These are phyloP conservation scores for Picea mariana DNA, from an alignment of 83 land plant species.

Conservation along the genomic window DNA sequence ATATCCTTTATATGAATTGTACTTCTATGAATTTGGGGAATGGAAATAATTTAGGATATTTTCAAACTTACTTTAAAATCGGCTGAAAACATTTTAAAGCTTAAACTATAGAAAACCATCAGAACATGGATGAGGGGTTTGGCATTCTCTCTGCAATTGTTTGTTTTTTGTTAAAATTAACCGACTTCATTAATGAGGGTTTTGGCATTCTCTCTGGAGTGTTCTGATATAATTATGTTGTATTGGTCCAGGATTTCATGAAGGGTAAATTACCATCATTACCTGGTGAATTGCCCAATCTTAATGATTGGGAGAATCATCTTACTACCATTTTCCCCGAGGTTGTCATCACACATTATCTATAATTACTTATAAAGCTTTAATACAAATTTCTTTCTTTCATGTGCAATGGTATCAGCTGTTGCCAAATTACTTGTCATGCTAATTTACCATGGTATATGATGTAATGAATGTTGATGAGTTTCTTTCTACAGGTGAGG, in stretches of 20 bases:
- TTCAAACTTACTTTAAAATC: neutral
- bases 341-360: conserved; percentile 38
- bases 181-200: neutral
- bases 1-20: neutral
- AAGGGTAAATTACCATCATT: conserved; percentile 77
- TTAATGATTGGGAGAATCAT: conserved; percentile 98
- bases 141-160: conserved; percentile 46
- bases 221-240: conserved; percentile 1
- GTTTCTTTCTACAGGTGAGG: conserved; percentile 62
- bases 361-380: neutral
- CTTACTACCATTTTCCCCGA: conserved; percentile 98
- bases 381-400: neutral
- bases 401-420: conserved; percentile 1
- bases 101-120: neutral
- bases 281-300: conserved; percentile 90
- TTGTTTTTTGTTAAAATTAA: neutral
- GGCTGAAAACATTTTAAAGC: neutral
- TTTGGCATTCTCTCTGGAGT: too few species aligned
- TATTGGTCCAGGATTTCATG: conserved; percentile 78
- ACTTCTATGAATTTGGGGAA: neutral
- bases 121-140: neutral
- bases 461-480: neutral
- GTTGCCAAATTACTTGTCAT: neutral
- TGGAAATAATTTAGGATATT: neutral
- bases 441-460: neutral